Evolutionary conservation across 2,329 filamentous ascomycete species (phyloP), one percentile per base, ranked within the genome.

Genomic region (Elsinoe australis): DNA sequence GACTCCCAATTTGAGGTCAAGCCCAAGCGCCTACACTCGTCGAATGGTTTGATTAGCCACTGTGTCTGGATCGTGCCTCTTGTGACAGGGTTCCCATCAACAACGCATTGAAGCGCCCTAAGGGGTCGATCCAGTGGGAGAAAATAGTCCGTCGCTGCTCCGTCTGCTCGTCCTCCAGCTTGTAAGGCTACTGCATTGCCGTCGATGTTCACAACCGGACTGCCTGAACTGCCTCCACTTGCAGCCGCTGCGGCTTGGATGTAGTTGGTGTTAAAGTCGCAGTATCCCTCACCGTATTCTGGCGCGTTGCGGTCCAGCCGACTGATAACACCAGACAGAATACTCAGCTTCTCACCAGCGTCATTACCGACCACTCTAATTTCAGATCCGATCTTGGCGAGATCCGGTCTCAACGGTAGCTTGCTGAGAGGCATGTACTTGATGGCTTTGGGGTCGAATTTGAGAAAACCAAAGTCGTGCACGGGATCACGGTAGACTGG

Each of bases 311-410:
- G 80, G 61, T 98, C 92, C 51, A 98, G 73, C 59, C 92, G 82
- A 68, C 88, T 95, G 64, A 98, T 98, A 49, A 98, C 90, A 59
- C 92, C 92, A 4, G 92, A 96, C 51, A 98, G 72, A 58, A 98
- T 98, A 72, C 88, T 95, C 57, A 98, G 80, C 69, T 98, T 98
- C 66, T 98, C 92, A 55, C 92, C 92, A 22, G 92, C 92, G 72
- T 98, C 92, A 66, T 98, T 98, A 70, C 92, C 92, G 4, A 98
- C 92, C 1, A 98, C 92, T 56, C 94, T 78, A 56, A 98, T 96
- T 68, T 98, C 92, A 10, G 86, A 81, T 49, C 92, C 92, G 47
- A 98, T 90, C 70, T 72, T 71, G 49, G 92, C 92, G 49, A 87
- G 79, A 57, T 95, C 88, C 1, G 92, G 92, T 52, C 87, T 79